Evolutionary conservation across 2,329 filamentous ascomycete genomes (phyloP).

Genomic region (Venturia effusa): DNA sequence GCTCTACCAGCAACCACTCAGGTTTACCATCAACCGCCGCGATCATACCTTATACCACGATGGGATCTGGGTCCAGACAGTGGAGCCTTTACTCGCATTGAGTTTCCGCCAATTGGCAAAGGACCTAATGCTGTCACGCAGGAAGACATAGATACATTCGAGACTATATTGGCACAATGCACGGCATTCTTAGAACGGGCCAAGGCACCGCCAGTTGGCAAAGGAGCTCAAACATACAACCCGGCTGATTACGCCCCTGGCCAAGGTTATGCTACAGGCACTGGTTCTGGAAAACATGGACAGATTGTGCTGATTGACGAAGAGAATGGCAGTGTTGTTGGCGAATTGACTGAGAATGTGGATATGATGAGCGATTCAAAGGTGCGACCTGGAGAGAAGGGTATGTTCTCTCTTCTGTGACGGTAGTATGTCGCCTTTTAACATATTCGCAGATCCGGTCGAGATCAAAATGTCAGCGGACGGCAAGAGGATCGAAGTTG

Average conservation of each 20-base stretch:
- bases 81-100: constrained; percentile 84
- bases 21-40: constrained; percentile 90
- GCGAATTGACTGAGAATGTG: constrained; percentile 76
- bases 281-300: constrained; percentile 38
- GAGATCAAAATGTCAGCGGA: constrained; percentile 64
- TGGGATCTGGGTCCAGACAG: constrained; percentile 86
- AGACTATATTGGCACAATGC: constrained; percentile 95
- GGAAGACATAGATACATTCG: constrained; percentile 91
- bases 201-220: constrained; percentile 41
- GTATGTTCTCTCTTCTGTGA: constrained; percentile 37
- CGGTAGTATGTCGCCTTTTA: constrained; percentile 15
- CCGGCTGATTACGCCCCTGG: constrained; percentile 71
- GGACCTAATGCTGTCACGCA: constrained; percentile 57
- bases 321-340: constrained; percentile 90
- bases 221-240: constrained; percentile 51
- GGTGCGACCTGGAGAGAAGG: constrained; percentile 81
- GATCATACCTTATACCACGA: constrained; percentile 85
- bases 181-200: constrained; percentile 88
- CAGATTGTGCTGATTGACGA: constrained; percentile 91
- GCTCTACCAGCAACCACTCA: constrained; percentile 91
- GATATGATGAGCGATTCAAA: constrained; percentile 65
- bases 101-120: constrained; percentile 68
- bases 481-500: constrained; percentile 57
- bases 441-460: constrained; percentile 52
- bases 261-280: constrained; percentile 53